Percentiles rank a stretch among this genome's conserved stretches.
phyloP scores from a whole-genome alignment of 2,329 filamentous ascomycete species.

The Talaromyces sp. region DNA sequence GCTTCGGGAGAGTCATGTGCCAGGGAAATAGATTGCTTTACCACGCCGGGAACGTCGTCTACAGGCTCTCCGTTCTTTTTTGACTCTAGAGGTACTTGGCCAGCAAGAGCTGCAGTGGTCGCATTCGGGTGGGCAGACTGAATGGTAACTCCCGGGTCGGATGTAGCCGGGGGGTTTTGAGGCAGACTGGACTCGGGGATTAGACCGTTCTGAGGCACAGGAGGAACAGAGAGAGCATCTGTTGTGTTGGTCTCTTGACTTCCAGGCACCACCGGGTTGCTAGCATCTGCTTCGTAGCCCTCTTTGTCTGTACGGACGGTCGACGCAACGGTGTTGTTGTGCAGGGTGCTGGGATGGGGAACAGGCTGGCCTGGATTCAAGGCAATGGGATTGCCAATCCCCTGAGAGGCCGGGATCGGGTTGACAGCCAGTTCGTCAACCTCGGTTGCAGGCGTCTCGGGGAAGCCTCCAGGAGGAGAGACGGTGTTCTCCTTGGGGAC shows the following conservation, averaged over 20 bases:
- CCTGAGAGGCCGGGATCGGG: conserved; percentile 56
- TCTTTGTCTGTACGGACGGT: conserved; percentile 67
- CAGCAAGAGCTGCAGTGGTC: conserved; percentile 44
- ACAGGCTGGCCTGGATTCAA: conserved; percentile 77
- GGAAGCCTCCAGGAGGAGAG: conserved; percentile 64
- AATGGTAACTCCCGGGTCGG: conserved; percentile 35
- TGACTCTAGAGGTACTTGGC: conserved; percentile 40
- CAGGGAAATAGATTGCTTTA: conserved; percentile 41
- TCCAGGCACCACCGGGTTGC: conserved; percentile 42
- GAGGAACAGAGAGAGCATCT: conserved; percentile 49
- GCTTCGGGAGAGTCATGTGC: conserved; percentile 66
- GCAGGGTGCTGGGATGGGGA: conserved; percentile 61
- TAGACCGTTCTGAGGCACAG: conserved; percentile 54
- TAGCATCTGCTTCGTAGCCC: conserved; percentile 75
- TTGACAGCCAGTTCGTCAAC: conserved; percentile 46
- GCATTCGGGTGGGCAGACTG: conserved; percentile 48
- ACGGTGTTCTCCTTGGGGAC: conserved; percentile 27
- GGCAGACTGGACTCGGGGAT: conserved; percentile 82
- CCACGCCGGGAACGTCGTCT: conserved; percentile 37
- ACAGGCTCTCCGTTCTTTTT: conserved; percentile 20
- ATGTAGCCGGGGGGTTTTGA: conserved; percentile 45
- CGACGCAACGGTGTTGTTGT: conserved; percentile 66
- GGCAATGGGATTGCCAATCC: conserved; percentile 70
- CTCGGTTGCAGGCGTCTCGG: conserved; percentile 62
- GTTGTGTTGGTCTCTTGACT: conserved; percentile 37